Percentiles rank a stretch among this genome's conserved stretches.
Evolutionary conservation across 306 rosid genomes (phyloP).

Genomic region (Neltuma alba): DNA sequence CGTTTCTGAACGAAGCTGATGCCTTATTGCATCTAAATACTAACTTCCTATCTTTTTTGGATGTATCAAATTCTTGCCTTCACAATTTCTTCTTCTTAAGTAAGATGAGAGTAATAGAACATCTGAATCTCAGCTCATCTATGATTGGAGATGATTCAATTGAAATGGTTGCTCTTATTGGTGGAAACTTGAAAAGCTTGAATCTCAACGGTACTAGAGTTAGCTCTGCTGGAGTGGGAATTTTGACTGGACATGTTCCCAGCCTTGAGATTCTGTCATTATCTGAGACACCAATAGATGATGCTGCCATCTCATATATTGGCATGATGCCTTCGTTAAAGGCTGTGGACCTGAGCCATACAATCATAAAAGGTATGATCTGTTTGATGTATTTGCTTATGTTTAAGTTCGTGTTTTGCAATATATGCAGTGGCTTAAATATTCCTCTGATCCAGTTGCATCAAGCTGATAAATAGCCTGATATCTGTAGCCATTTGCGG

Average conservation of each 20-base stretch:
- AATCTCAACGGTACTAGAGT: slow-evolving; percentile 73
- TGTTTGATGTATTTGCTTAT: slow-evolving; percentile 17
- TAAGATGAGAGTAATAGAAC: slow-evolving; percentile 58
- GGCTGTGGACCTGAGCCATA: slow-evolving; percentile 74
- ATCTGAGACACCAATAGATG: slow-evolving; percentile 77
- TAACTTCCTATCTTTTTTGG: slow-evolving; percentile 58
- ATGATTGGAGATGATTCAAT: slow-evolving; percentile 67
- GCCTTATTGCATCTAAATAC: slow-evolving; percentile 51
- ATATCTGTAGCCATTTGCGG: slow-evolving; percentile 11
- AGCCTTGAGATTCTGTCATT: slow-evolving; percentile 68
- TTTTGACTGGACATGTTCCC: slow-evolving; percentile 75
- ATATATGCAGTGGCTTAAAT: slow-evolving; percentile 12
- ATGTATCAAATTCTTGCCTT: slow-evolving; percentile 63
- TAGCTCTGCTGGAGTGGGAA: slow-evolving; percentile 70
- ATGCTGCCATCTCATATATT: slow-evolving; percentile 57
- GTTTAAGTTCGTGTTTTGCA: background rate
- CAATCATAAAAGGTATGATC: slow-evolving; percentile 71
- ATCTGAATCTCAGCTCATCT: slow-evolving; percentile 81
- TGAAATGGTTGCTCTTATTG: slow-evolving; percentile 59
- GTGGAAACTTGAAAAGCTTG: slow-evolving; percentile 68
- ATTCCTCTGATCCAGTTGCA: slow-evolving; percentile 17
- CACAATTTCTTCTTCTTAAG: slow-evolving; percentile 61
- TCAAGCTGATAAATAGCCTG: slow-evolving; percentile 16
- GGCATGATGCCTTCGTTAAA: slow-evolving; percentile 81
- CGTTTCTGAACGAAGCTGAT: slow-evolving; percentile 59